A percentile compares a stretch with the other conserved stretches of the same genome.
phyloP scores from a whole-genome alignment of 441 rosid genomes.

The Manihot esculenta region DNA sequence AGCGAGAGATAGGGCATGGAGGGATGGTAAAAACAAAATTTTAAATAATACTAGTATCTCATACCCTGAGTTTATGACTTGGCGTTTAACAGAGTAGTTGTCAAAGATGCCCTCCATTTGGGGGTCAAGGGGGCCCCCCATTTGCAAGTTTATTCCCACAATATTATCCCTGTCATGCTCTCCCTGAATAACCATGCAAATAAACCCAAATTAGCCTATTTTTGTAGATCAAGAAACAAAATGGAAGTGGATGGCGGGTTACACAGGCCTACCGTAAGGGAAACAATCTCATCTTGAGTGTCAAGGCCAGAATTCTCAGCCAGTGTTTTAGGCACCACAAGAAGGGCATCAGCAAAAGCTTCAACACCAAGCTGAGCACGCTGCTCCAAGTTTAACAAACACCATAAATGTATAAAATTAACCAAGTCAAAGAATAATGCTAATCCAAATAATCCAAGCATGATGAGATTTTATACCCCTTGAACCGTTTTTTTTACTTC shows the following conservation, averaged over 20 bases:
- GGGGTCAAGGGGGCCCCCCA: constrained; percentile 88
- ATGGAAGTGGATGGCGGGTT: not conserved
- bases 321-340: constrained; percentile 86
- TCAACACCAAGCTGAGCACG: constrained; percentile 96
- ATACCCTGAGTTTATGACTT: constrained; percentile 87
- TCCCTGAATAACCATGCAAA: constrained; percentile 47
- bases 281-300: constrained; percentile 86
- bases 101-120: constrained; percentile 89
- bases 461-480: constrained; percentile 56
- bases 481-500: constrained; percentile 90
- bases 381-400: constrained; percentile 39
- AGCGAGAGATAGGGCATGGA: no score
- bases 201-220: constrained; percentile 1
- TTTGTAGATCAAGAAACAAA: not conserved
- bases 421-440: not conserved
- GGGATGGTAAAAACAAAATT: not conserved
- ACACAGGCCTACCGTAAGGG: constrained; percentile 56
- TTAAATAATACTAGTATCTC: not conserved
- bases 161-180: constrained; percentile 90
- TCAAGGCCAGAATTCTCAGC: constrained; percentile 97
- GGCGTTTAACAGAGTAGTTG: constrained; percentile 94
- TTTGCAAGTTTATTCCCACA: constrained; percentile 78
- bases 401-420: constrained; percentile 11
- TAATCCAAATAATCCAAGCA: not conserved
- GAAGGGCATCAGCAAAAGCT: constrained; percentile 93